phyloP scores from a whole-genome alignment of 768 basidiomycete species.

The Suillus discolor region DNA sequence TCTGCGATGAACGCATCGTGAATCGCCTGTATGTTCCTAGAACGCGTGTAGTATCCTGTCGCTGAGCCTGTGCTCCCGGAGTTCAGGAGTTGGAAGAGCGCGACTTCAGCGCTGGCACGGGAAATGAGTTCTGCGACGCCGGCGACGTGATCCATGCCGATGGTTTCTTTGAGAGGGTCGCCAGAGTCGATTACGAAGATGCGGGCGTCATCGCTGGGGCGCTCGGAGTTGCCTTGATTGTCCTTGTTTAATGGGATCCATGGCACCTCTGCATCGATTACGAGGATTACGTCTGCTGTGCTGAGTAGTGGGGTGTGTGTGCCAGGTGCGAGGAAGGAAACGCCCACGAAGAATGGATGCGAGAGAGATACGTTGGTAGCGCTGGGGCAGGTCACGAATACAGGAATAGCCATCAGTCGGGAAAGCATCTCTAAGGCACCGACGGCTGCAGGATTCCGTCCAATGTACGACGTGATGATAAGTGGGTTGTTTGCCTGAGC shows the following conservation, averaged over 20 bases:
- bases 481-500: conserved; percentile 54
- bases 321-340: conserved; percentile 48
- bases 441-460: conserved; percentile 53
- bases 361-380: conserved; percentile 56
- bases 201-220: conserved; percentile 44
- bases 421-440: conserved; percentile 50
- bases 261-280: conserved; percentile 67
- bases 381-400: conserved; percentile 53
- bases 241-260: conserved; percentile 58
- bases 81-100: conserved; percentile 49
- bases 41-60: conserved; percentile 15
- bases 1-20: conserved; percentile 29
- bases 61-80: conserved; percentile 22
- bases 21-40: conserved; percentile 21
- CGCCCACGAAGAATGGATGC: conserved; percentile 55
- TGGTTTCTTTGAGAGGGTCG: conserved; percentile 56
- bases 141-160: conserved; percentile 50
- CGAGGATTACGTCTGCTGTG: conserved; percentile 61
- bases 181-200: conserved; percentile 65
- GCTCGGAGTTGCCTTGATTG: conserved; percentile 28
- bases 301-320: conserved; percentile 50
- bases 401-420: conserved; percentile 52
- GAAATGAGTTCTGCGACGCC: conserved; percentile 59
- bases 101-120: conserved; percentile 55
- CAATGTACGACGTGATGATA: conserved; percentile 66